A percentile compares a stretch with the other conserved stretches of the same genome.
These are phyloP conservation scores for Venturiaceae sp. DNA, from an alignment of 2,329 filamentous ascomycete species.

Conservation along the genomic window DNA sequence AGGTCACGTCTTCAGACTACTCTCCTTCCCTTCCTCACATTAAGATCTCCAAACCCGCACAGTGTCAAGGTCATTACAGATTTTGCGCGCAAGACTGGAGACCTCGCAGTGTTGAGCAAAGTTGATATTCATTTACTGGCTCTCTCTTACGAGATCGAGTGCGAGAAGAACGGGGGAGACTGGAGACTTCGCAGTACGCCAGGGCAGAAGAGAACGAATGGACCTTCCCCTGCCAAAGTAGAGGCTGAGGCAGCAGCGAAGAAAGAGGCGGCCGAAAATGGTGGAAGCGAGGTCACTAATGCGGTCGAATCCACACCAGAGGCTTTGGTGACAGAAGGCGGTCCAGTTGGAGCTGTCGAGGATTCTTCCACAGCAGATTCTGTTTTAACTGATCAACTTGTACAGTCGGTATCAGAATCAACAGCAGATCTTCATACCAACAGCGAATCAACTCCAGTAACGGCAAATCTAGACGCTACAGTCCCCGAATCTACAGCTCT, in stretches of 20 bases:
- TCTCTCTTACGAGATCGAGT: constrained; percentile 88
- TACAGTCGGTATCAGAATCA: background rate
- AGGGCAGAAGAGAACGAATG: constrained; percentile 69
- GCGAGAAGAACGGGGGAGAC: constrained; percentile 80
- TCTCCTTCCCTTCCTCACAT: constrained; percentile 72
- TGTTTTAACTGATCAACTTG: background rate
- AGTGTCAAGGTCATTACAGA: constrained; percentile 73
- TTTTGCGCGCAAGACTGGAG: constrained; percentile 84
- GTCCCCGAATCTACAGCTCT: background rate
- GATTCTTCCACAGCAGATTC: background rate
- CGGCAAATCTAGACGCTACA: background rate
- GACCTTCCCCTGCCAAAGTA: constrained; percentile 46
- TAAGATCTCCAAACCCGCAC: constrained; percentile 63
- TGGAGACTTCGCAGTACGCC: constrained; percentile 74
- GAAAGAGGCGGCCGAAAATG: constrained; percentile 13
- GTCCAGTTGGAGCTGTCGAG: background rate
- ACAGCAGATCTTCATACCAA: background rate
- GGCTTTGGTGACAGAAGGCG: background rate
- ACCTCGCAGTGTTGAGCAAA: constrained; percentile 76
- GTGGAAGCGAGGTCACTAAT: constrained; percentile 1
- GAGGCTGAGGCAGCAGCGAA: constrained; percentile 20
- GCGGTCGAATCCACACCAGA: constrained; percentile 9
- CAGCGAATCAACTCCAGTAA: background rate
- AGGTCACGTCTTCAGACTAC: constrained; percentile 73
- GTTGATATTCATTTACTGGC: constrained; percentile 87